Evolutionary conservation across 495 filamentous ascomycete species (phyloP), one percentile per base, ranked within the genome.

Genomic region (Penicillium robsamsonii): DNA sequence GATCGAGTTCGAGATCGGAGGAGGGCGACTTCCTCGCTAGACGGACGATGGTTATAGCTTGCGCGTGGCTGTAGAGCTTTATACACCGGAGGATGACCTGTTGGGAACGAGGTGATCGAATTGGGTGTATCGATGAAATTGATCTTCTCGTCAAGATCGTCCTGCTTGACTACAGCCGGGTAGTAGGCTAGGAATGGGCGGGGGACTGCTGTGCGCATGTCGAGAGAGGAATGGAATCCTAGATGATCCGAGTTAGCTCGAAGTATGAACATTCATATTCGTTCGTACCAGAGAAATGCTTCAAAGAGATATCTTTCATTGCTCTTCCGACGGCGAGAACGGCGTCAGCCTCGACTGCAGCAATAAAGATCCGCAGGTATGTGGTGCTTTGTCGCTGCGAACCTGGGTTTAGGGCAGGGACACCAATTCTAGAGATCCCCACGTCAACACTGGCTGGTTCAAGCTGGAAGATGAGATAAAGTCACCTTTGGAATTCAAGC

Each of bases 141-240:
- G 31, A 70, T 67, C 8, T 48, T 29, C 37, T 72, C 69, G 20
- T 59, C 24, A 9, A 72, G 55, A 5, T 57, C 56, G 5, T 56
- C 45, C 46, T 72, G 68, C 6, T 55, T 50, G 50, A 69, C 46
- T 5, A 69, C 38, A 7, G 70, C 70, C 11, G 71, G 71, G 42
- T 70, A 74, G 52, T 63, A 72, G 10, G 64, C 70, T 8, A 74
- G 57, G 51, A 71, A 68, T 0, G 70, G 68, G 1, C 41, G 46
- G 0, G 71, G 70, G 10, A 66, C 30, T 15, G 63, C 63, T n/a
- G 69, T 71, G 22, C 71, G 60, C 25, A 57, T 61, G 50, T 74
- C 70, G 15, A 68, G 52, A 1, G 64, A 60, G 3, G 51, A 43
- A 45, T 70, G 70, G 54, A 67, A 70, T 4, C 69, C 69, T 70